Evolutionary conservation across 805 yeast species (phyloP).

Genomic region (Maudiozyma barnettii): DNA sequence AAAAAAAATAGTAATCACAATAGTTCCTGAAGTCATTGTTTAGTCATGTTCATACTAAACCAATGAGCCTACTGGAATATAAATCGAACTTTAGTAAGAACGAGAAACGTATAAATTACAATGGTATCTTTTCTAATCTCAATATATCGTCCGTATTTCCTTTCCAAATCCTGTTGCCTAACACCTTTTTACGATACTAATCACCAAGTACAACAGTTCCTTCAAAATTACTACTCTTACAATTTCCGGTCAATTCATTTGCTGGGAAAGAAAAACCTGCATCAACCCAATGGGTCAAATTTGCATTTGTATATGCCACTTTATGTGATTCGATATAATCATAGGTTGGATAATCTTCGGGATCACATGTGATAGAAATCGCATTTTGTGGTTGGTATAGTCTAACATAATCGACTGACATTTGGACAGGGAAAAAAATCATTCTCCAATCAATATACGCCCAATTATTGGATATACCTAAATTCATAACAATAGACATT

Average conservation of each 20-base stretch:
- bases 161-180: too few relatives aligned
- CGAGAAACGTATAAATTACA: too few relatives aligned
- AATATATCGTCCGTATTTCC: not conserved
- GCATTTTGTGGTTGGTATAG: slow-evolving; percentile 75
- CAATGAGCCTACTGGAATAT: too few relatives aligned
- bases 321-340: slow-evolving; percentile 69
- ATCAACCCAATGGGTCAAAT: slow-evolving; percentile 61
- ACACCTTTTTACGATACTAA: not conserved
- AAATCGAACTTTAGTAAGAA: too few relatives aligned
- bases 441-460: slow-evolving; percentile 86
- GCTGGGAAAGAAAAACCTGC: slow-evolving; percentile 70
- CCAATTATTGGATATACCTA: slow-evolving; percentile 91
- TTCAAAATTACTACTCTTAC: slow-evolving; percentile 28
- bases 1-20: too few relatives aligned
- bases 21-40: too few relatives aligned
- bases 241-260: slow-evolving; percentile 47
- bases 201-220: not conserved
- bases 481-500: slow-evolving; percentile 77
- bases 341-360: slow-evolving; percentile 71
- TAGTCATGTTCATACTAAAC: too few relatives aligned
- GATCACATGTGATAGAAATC: slow-evolving; percentile 71
- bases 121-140: not conserved
- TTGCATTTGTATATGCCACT: slow-evolving; percentile 58
- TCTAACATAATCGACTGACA: slow-evolving; percentile 80
- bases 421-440: slow-evolving; percentile 63